Percentiles rank a stretch among this genome's conserved stretches.
phyloP scores from a whole-genome alignment of 164 flowering plant species.

The Malania oleifera region DNA sequence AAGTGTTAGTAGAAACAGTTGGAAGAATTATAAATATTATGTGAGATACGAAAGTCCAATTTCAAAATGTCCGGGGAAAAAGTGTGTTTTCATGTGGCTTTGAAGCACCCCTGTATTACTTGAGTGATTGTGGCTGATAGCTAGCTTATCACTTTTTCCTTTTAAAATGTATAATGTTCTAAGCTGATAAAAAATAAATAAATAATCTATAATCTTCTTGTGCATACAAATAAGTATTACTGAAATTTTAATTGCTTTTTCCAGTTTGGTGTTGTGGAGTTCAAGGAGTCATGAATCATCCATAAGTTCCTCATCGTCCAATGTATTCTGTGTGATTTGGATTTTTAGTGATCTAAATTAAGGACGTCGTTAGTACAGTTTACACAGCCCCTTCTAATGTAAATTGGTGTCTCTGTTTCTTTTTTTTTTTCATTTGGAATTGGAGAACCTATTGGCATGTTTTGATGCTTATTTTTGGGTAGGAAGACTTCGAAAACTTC shows the following conservation, averaged over 20 bases:
- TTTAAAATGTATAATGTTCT: neutral
- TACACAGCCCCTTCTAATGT: neutral
- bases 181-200: no score
- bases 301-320: no score
- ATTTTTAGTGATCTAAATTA: neutral
- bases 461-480: conserved; percentile 23
- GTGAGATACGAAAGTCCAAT: no score
- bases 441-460: conserved; percentile 1
- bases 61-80: neutral
- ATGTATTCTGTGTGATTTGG: neutral
- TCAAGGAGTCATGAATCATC: no score
- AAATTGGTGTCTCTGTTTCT: neutral
- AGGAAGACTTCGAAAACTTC: conserved; percentile 94
- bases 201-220: no score
- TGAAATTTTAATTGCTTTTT: no score
- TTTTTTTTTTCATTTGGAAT: neutral
- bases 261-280: no score
- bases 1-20: no score
- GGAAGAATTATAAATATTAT: no score
- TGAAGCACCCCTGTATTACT: neutral
- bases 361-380: neutral
- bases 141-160: neutral
- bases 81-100: neutral
- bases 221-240: no score
- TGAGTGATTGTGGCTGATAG: neutral